Conservation (phyloP, 768 basidiomycete species). For the Omphalotus guepiniiformis region DNA sequence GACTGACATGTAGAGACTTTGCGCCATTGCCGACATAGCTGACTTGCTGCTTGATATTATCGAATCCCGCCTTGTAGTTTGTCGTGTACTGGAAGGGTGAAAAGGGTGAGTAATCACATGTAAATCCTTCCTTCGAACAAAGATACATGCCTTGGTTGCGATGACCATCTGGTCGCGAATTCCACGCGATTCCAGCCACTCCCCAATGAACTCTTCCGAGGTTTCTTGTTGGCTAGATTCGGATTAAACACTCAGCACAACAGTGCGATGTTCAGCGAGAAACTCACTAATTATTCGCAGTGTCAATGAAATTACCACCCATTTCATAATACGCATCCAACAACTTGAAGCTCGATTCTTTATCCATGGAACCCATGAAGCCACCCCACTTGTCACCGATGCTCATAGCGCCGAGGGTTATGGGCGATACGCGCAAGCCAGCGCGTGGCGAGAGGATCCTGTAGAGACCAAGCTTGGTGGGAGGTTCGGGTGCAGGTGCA, state of each 20-base stretch:
- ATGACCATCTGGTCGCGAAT: conserved; percentile 38
- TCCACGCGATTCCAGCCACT: conserved; percentile 36
- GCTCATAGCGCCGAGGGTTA: conserved; percentile 34
- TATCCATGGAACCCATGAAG: conserved; percentile 36
- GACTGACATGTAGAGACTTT: conserved; percentile 30
- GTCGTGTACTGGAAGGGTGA: conserved; percentile 3
- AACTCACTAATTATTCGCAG: conserved; percentile 28
- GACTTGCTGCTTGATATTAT: conserved; percentile 14
- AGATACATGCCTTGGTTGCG: conserved; percentile 23
- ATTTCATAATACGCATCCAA: conserved; percentile 39
- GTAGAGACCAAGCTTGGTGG: conserved; percentile 25
- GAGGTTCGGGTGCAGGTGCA: conserved; percentile 11
- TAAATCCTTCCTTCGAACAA: neutral
- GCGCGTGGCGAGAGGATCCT: conserved; percentile 28
- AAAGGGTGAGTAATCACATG: neutral
- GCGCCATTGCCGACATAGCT: conserved; percentile 32
- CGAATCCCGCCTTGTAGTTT: conserved; percentile 6
- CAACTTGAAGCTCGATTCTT: conserved; percentile 37
- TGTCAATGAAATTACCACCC: conserved; percentile 29
- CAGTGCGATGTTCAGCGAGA: neutral
- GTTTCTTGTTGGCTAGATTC: conserved; percentile 30
- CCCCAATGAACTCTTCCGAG: conserved; percentile 36
- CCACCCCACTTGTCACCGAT: conserved; percentile 28
- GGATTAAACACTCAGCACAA: neutral
- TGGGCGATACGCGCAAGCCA: conserved; percentile 32